These are phyloP conservation scores for Calocybe indica DNA, from an alignment of 768 basidiomycete genomes.

Conservation along the genomic window DNA sequence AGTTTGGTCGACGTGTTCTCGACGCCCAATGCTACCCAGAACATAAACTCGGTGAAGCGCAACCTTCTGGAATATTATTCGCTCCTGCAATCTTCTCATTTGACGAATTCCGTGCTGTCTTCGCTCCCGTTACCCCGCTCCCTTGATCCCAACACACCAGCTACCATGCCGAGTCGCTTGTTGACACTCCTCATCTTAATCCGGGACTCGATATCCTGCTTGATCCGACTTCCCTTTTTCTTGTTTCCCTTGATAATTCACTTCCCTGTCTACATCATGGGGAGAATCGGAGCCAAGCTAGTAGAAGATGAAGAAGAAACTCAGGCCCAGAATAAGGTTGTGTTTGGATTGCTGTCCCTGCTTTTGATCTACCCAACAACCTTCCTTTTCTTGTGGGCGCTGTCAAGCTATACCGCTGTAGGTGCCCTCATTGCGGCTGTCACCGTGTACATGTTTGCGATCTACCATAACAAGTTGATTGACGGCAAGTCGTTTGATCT, in stretches of 20 bases:
- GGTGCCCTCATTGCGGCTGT: slow-evolving; percentile 69
- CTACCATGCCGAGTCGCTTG: slow-evolving; percentile 78
- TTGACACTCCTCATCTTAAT: slow-evolving; percentile 73
- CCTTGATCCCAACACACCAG: slow-evolving; percentile 72
- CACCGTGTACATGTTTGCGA: slow-evolving; percentile 70
- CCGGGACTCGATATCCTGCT: slow-evolving; percentile 65
- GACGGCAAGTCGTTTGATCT: slow-evolving; percentile 54
- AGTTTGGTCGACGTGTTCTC: slow-evolving; percentile 89
- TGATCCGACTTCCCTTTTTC: slow-evolving; percentile 84
- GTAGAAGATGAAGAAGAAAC: slow-evolving; percentile 88
- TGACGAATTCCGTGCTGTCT: slow-evolving; percentile 82
- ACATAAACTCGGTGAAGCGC: slow-evolving; percentile 56
- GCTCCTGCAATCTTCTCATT: slow-evolving; percentile 70
- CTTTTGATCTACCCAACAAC: slow-evolving; percentile 74
- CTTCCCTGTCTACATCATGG: slow-evolving; percentile 81
- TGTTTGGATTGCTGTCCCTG: slow-evolving; percentile 74
- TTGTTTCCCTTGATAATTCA: slow-evolving; percentile 80
- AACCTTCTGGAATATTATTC: slow-evolving; percentile 85
- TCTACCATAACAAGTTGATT: slow-evolving; percentile 83
- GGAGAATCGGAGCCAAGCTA: slow-evolving; percentile 64
- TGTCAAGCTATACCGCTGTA: slow-evolving; percentile 67
- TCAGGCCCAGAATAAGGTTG: slow-evolving; percentile 95
- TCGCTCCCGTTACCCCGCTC: slow-evolving; percentile 79
- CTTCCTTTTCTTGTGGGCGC: slow-evolving; percentile 83
- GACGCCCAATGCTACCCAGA: slow-evolving; percentile 53